Percentiles rank a stretch among this genome's conserved stretches.
phyloP scores from a whole-genome alignment of 371 early-diverging fungal species.

The Mortierella sp. region DNA sequence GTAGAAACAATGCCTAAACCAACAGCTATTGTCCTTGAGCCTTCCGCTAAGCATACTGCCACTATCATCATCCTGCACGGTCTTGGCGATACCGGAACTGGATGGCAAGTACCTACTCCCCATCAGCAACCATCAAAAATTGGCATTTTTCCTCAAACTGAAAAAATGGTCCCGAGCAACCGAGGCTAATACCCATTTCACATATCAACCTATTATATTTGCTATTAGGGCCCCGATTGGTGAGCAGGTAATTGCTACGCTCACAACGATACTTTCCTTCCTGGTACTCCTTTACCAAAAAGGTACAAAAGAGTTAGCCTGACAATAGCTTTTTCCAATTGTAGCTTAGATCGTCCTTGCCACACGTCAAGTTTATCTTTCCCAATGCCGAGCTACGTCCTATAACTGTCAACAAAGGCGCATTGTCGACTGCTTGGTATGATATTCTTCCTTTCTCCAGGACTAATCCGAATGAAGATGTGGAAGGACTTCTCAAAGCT shows the following conservation, averaged over 20 bases:
- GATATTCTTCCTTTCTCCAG: slow-evolving; percentile 76
- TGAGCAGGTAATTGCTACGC: slow-evolving; percentile 61
- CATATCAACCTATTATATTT: slow-evolving; percentile 26
- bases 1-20: slow-evolving; percentile 32
- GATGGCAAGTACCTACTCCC: slow-evolving; percentile 64
- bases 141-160: background rate
- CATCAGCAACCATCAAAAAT: background rate
- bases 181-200: background rate
- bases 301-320: too few species aligned
- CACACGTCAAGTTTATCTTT: slow-evolving; percentile 86
- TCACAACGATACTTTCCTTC: too few species aligned
- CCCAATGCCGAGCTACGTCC: slow-evolving; percentile 90
- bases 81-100: slow-evolving; percentile 78
- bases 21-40: slow-evolving; percentile 60
- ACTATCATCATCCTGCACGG: slow-evolving; percentile 85
- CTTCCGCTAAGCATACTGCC: slow-evolving; percentile 77
- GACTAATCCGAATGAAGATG: slow-evolving; percentile 75
- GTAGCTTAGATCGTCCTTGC: slow-evolving; percentile 63
- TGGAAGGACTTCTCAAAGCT: slow-evolving; percentile 79
- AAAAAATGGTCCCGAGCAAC: too few species aligned
- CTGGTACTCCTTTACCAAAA: background rate
- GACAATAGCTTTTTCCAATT: background rate
- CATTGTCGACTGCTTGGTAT: slow-evolving; percentile 88
- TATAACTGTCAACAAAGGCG: slow-evolving; percentile 88
- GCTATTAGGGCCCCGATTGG: slow-evolving; percentile 70